Evolutionary conservation across 352 stramenopile genomes (phyloP).

Genomic region (Phytophthora macrochlamydospora): DNA sequence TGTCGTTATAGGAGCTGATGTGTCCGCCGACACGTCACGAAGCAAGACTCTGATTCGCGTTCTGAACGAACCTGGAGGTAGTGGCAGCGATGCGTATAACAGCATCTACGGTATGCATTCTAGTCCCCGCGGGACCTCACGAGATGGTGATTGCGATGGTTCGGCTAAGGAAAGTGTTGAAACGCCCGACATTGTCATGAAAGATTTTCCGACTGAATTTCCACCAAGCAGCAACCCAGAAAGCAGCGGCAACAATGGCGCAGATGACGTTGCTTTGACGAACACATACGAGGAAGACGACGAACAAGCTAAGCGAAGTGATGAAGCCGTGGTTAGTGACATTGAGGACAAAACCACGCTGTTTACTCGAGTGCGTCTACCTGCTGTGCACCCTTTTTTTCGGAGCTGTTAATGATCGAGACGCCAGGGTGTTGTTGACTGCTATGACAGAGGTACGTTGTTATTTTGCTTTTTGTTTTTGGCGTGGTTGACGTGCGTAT

Average conservation of each 20-base stretch:
- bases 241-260: not conserved
- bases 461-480: not conserved
- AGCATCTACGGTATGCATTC: constrained; percentile 29
- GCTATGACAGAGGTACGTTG: constrained; percentile 25
- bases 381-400: constrained; percentile 41
- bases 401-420: constrained; percentile 11
- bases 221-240: not conserved
- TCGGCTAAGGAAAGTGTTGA: not conserved
- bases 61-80: constrained; percentile 44
- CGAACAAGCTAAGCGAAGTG: not conserved
- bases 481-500: not conserved
- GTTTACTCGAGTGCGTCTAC: constrained; percentile 24
- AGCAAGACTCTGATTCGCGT: constrained; percentile 34
- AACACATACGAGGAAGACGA: constrained; percentile 5
- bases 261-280: constrained; percentile 14
- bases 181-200: constrained; percentile 14
- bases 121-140: not conserved
- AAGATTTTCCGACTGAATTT: constrained; percentile 1
- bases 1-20: constrained; percentile 10
- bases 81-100: constrained; percentile 27
- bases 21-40: not conserved
- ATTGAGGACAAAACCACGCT: constrained; percentile 4
- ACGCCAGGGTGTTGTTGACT: constrained; percentile 23
- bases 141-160: not conserved
- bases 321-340: not conserved